These are phyloP conservation scores for Teratosphaeria epicoccoides DNA, from an alignment of 2,329 filamentous ascomycete species.

Conservation along the genomic window DNA sequence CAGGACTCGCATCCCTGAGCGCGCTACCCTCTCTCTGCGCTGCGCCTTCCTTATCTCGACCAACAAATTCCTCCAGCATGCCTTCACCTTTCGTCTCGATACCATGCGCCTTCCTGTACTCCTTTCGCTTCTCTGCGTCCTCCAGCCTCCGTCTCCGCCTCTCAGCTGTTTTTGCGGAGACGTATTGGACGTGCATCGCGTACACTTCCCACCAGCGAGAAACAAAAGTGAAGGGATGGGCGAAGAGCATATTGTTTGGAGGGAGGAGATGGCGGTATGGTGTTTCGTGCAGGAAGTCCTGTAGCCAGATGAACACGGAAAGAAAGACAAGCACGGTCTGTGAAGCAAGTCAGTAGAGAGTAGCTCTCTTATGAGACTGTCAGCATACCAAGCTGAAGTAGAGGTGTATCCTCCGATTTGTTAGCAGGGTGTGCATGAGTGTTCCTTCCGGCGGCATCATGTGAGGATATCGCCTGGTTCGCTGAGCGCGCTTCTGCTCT, in stretches of 20 bases:
- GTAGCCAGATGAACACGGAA: constrained; percentile 60
- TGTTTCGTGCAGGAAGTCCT: constrained; percentile 69
- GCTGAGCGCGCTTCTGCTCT: constrained; percentile 56
- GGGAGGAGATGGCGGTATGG: constrained; percentile 73
- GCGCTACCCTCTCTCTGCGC: constrained; percentile 25
- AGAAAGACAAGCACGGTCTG: constrained; percentile 59
- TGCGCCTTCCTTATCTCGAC: constrained; percentile 33
- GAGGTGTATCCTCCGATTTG: constrained; percentile 64
- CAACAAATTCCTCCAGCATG: constrained; percentile 30
- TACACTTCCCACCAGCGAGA: constrained; percentile 60
- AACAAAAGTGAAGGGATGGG: constrained; percentile 58
- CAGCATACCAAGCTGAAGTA: constrained; percentile 67
- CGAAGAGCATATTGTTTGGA: constrained; percentile 54
- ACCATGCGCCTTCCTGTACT: constrained; percentile 79
- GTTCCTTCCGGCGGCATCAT: constrained; percentile 78
- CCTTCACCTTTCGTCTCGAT: constrained; percentile 46
- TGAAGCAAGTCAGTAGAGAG: neutral
- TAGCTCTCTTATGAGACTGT: no score
- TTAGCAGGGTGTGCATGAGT: constrained; percentile 75
- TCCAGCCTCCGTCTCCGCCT: constrained; percentile 64
- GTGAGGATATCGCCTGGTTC: constrained; percentile 67
- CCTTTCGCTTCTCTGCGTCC: constrained; percentile 75
- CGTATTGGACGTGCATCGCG: constrained; percentile 63
- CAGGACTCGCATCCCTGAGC: constrained; percentile 30
- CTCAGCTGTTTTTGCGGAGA: constrained; percentile 57